A percentile compares a stretch with the other conserved stretches of the same genome.
These are phyloP conservation scores for Verticillium nubilum DNA, from an alignment of 2,329 filamentous ascomycete species.

Conservation along the genomic window DNA sequence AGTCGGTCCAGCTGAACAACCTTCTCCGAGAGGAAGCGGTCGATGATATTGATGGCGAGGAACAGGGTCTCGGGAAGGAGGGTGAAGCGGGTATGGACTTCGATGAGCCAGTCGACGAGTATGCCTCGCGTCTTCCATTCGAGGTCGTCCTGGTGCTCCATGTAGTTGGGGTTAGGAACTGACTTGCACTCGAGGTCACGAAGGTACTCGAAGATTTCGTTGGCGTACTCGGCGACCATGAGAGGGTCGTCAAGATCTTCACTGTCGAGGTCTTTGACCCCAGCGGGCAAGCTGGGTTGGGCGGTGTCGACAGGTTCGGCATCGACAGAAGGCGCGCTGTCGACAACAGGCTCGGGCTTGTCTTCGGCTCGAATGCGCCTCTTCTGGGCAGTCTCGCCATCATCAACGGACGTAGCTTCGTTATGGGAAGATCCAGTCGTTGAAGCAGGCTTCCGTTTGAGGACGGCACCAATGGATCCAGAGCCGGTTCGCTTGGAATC, in stretches of 20 bases:
- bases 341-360: conserved; percentile 22
- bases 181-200: conserved; percentile 75
- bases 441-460: conserved; percentile 62
- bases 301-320: conserved; percentile 13
- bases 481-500: conserved; percentile 69
- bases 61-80: conserved; percentile 94
- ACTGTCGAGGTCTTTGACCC: conserved; percentile 65
- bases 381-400: conserved; percentile 64
- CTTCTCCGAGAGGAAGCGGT: conserved; percentile 93
- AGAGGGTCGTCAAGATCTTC: conserved; percentile 91
- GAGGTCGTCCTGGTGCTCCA: conserved; percentile 87
- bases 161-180: conserved; percentile 87
- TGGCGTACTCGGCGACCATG: conserved; percentile 97
- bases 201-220: conserved; percentile 96
- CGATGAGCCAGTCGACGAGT: conserved; percentile 95
- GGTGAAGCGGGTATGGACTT: conserved; percentile 95
- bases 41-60: conserved; percentile 95
- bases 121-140: conserved; percentile 99
- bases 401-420: conserved; percentile 53
- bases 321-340: conserved; percentile 11
- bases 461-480: conserved; percentile 57
- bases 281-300: conserved; percentile 16
- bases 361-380: conserved; percentile 30
- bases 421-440: conserved; percentile 49
- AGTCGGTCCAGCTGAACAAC: conserved; percentile 93